phyloP scores from a whole-genome alignment of 257 asterid genomes.

The Solanum bulbocastanum region DNA sequence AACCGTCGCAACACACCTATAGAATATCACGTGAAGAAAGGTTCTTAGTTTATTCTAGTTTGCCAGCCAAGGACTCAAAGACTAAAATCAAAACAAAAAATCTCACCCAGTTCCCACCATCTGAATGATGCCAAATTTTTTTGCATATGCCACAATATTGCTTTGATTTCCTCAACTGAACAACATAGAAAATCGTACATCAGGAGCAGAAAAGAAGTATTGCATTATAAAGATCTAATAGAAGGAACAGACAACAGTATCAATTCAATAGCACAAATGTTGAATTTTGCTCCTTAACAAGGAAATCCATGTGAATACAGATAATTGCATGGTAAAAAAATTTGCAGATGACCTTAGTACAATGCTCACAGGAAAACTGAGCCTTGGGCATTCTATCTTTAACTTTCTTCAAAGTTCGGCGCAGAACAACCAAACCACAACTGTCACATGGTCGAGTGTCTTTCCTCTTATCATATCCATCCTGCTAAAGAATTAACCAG shows the following conservation, averaged over 20 bases:
- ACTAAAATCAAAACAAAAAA: constrained; percentile 3
- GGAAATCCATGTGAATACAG: not conserved
- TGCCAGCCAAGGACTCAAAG: constrained; percentile 5
- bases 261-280: not conserved
- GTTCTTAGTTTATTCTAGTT: not conserved
- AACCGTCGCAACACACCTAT: constrained; percentile 87
- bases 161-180: constrained; percentile 64
- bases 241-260: not conserved
- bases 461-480: constrained; percentile 26
- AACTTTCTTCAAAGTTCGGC: constrained; percentile 59
- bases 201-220: not conserved
- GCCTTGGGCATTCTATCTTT: constrained; percentile 27
- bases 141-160: constrained; percentile 91
- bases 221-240: not conserved
- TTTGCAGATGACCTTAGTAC: constrained; percentile 51
- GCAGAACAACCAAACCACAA: constrained; percentile 57
- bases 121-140: constrained; percentile 87
- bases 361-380: constrained; percentile 62
- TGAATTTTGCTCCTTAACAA: not conserved
- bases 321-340: constrained; percentile 1
- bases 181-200: constrained; percentile 13
- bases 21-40: not conserved
- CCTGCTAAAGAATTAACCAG: constrained; percentile 32
- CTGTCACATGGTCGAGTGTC: constrained; percentile 56
- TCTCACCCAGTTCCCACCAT: constrained; percentile 96